These are phyloP conservation scores for Chrysanthemum lavandulifolium DNA, from an alignment of 129 eudicot genomes.

Conservation along the genomic window DNA sequence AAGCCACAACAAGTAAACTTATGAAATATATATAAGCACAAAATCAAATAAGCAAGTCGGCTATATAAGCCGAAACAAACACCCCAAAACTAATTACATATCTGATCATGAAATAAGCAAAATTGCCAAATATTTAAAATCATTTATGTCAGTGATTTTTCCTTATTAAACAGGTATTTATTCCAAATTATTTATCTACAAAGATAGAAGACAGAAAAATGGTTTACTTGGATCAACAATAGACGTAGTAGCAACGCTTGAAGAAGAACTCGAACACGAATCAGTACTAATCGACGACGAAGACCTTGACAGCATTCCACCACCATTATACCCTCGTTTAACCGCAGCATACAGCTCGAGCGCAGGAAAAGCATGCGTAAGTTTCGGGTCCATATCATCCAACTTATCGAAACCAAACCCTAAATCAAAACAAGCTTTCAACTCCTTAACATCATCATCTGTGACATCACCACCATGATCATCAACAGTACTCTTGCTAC, in stretches of 20 bases:
- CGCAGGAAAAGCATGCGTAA: conserved; percentile 69
- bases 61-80: too few relatives aligned
- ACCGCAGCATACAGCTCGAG: conserved; percentile 65
- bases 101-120: too few relatives aligned
- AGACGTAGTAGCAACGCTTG: conserved; percentile 10
- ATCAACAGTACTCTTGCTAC: conserved; percentile 37
- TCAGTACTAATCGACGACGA: conserved; percentile 32
- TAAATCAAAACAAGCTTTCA: conserved; percentile 72
- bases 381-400: conserved; percentile 51
- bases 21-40: too few relatives aligned
- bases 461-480: conserved; percentile 17
- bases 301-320: conserved; percentile 44
- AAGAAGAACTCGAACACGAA: conserved; percentile 29
- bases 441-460: conserved; percentile 69
- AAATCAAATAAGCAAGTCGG: too few relatives aligned
- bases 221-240: conserved; percentile 53
- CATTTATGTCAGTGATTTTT: too few relatives aligned
- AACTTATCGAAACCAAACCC: conserved; percentile 70
- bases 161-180: too few relatives aligned
- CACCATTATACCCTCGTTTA: conserved; percentile 35
- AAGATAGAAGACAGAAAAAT: neutral
- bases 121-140: too few relatives aligned
- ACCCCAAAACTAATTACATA: too few relatives aligned
- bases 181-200: too few relatives aligned
- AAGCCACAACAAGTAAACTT: too few relatives aligned